Evolutionary conservation across 2,329 filamentous ascomycete genomes (phyloP), one percentile per base, ranked within the genome.

Genomic region (Penicillium nordicum): DNA sequence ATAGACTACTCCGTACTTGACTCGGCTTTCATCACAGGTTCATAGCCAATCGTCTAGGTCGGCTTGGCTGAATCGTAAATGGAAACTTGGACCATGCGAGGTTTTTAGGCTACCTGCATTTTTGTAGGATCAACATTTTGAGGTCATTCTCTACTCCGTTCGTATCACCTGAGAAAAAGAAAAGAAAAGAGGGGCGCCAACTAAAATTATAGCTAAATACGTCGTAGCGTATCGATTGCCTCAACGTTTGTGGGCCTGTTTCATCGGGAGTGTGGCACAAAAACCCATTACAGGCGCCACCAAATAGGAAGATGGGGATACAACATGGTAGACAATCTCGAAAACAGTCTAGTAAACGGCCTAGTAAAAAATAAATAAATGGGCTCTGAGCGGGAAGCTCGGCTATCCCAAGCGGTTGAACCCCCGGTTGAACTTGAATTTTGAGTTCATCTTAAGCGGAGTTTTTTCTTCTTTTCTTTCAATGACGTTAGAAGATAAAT

Each of bases 341-440:
- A 41, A 43, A 48, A 16, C 8, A 38, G 47, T 10, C 42, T 30
- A 47, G 34, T 29, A 25, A 12, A 42, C 11, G 11, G n/a, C n/a
- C 36, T 38, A 11, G n/a, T 38, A 10, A 38, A 38, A 38, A 10
- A 38, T 18, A 37, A 11, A 18, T 14, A 43, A 42, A 16, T 10
- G 52, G 25, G 25, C 45, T 46, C 34, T 45, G 58, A 54, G 61
- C 62, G 63, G 63, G 58, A 65, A 59, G 56, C 58, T 66, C 63
- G 63, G 63, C 61, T 62, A 63, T 62, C 44, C 40, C 42, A 53
- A 57, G 53, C 54, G 54, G 54, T 61, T 61, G 54, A 58, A 61
- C 49, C 40, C 32, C 36, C 60, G 57, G 57, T 63, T 59, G 60
- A 63, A 51, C 50, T 50, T 30, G 37, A n/a, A 29, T 43, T 37